phyloP scores from a whole-genome alignment of 1,284 basidiomycete species.

The Fomitopsis pinicola region DNA sequence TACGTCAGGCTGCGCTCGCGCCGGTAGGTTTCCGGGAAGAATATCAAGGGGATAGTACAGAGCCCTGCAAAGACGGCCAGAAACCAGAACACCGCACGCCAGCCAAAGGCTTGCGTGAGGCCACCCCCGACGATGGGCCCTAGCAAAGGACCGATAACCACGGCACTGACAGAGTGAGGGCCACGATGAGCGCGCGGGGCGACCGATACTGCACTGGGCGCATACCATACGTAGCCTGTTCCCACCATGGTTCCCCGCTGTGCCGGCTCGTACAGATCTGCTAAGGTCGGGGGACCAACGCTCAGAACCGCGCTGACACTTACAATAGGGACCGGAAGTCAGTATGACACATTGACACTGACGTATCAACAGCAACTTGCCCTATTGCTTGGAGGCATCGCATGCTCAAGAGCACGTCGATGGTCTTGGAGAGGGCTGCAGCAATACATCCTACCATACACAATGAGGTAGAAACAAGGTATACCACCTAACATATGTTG shows the following conservation, averaged over 20 bases:
- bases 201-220: background rate
- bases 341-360: background rate
- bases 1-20: constrained; percentile 76
- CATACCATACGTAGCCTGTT: constrained; percentile 49
- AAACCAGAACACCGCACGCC: constrained; percentile 83
- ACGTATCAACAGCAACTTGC: constrained; percentile 28
- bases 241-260: constrained; percentile 82
- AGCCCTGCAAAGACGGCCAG: constrained; percentile 59
- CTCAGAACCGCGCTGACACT: constrained; percentile 75
- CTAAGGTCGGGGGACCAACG: constrained; percentile 77
- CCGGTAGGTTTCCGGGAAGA: constrained; percentile 82
- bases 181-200: constrained; percentile 26
- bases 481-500: constrained; percentile 47
- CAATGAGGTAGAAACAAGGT: constrained; percentile 56
- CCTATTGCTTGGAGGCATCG: constrained; percentile 64
- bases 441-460: constrained; percentile 61
- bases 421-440: constrained; percentile 61
- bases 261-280: constrained; percentile 76
- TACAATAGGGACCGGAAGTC: constrained; percentile 2
- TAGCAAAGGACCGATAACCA: constrained; percentile 48
- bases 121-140: constrained; percentile 73
- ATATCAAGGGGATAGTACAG: constrained; percentile 55
- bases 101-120: constrained; percentile 63
- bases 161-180: constrained; percentile 27
- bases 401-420: constrained; percentile 70